Evolutionary conservation across 495 filamentous ascomycete species (phyloP).

Genomic region (Trichoderma parareesei): DNA sequence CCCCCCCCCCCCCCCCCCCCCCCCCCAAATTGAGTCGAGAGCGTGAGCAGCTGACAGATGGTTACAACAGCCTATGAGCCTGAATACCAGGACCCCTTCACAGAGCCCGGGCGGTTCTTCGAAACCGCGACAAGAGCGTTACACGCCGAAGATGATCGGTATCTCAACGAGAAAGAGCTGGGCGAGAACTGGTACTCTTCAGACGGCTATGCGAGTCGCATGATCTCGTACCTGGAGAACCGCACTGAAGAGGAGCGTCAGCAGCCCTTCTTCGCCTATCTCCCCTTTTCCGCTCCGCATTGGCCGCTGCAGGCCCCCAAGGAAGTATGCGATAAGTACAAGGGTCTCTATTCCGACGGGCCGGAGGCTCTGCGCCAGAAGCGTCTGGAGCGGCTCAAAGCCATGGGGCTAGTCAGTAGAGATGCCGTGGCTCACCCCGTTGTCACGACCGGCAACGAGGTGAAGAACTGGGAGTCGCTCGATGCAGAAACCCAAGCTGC

Average conservation of each 20-base stretch:
- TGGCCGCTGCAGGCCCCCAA: slow-evolving; percentile 53
- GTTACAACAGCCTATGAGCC: slow-evolving; percentile 27
- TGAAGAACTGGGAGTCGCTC: slow-evolving; percentile 46
- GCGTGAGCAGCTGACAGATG: neutral
- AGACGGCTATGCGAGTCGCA: slow-evolving; percentile 45
- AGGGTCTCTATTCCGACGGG: slow-evolving; percentile 49
- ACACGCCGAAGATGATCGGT: slow-evolving; percentile 45
- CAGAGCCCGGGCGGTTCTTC: slow-evolving; percentile 19
- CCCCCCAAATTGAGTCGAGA: neutral
- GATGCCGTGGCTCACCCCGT: slow-evolving; percentile 47
- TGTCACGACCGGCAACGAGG: slow-evolving; percentile 33
- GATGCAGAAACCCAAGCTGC: slow-evolving; percentile 22
- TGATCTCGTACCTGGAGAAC: slow-evolving; percentile 45
- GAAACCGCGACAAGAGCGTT: slow-evolving; percentile 25
- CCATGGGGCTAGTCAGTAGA: slow-evolving; percentile 41
- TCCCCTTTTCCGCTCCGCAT: slow-evolving; percentile 53
- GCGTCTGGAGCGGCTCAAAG: slow-evolving; percentile 42
- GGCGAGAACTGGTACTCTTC: slow-evolving; percentile 50
- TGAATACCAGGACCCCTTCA: slow-evolving; percentile 21
- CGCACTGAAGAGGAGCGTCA: slow-evolving; percentile 39
- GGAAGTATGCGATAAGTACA: slow-evolving; percentile 43
- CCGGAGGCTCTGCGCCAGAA: slow-evolving; percentile 44
- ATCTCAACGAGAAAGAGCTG: slow-evolving; percentile 26
- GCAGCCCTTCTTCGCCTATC: slow-evolving; percentile 53
- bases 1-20: neutral